These are phyloP conservation scores for Infundibulicybe gibba DNA, from an alignment of 768 basidiomycete genomes.

Conservation along the genomic window DNA sequence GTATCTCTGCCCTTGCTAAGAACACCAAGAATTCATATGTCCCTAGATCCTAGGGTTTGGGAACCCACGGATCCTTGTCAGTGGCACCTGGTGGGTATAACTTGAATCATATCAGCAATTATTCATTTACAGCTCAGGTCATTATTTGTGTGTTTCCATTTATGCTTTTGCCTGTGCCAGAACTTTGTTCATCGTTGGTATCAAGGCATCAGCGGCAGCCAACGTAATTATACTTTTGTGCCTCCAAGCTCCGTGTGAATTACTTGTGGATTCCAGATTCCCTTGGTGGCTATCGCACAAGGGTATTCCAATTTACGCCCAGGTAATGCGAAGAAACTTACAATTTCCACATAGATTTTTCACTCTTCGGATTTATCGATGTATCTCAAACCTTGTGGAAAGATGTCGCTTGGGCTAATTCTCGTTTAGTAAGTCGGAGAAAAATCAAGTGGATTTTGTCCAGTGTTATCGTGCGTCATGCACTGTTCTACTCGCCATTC, in stretches of 20 bases:
- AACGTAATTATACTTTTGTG: constrained; percentile 23
- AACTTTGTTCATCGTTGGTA: constrained; percentile 1
- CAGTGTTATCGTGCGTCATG: constrained; percentile 23
- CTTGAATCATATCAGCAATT: not conserved
- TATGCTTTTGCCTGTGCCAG: not conserved
- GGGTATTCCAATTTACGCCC: constrained; percentile 16
- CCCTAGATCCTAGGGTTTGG: constrained; percentile 35
- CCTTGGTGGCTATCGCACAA: constrained; percentile 39
- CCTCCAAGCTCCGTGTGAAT: not conserved
- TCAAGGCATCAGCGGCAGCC: constrained; percentile 32
- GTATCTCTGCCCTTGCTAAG: not conserved
- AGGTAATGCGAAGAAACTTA: not conserved
- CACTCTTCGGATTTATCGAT: constrained; percentile 30
- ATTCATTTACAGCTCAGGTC: constrained; percentile 18
- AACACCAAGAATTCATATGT: not conserved
- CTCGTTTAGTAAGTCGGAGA: constrained; percentile 26
- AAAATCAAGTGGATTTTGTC: constrained; percentile 31
- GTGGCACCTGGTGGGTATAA: constrained; percentile 34
- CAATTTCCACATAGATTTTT: constrained; percentile 28
- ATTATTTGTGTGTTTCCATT: constrained; percentile 24
- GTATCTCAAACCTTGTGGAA: constrained; percentile 17
- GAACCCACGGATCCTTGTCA: constrained; percentile 17
- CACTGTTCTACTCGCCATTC: not conserved
- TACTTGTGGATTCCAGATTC: constrained; percentile 19
- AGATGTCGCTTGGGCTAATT: not conserved